phyloP scores from a whole-genome alignment of 106 monocot genomes.

The Allium fistulosum region DNA sequence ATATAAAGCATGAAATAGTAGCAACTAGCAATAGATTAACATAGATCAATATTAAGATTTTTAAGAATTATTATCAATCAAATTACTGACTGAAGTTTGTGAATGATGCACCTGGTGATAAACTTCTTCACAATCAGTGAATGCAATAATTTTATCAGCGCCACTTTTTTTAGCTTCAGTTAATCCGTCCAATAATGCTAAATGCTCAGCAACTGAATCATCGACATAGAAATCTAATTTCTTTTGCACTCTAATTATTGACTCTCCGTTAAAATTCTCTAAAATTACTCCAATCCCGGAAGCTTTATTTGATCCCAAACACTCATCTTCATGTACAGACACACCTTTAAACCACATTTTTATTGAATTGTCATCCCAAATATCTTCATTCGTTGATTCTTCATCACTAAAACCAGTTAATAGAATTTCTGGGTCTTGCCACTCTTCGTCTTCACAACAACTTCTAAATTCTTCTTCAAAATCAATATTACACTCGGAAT shows the following conservation, averaged over 20 bases:
- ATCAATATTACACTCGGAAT: constrained; percentile 16
- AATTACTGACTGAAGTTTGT: too few relatives aligned
- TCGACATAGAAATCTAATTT: constrained; percentile 86
- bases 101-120: constrained; percentile 42
- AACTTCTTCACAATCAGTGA: constrained; percentile 63
- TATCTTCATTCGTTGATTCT: constrained; percentile 15
- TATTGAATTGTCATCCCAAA: constrained; percentile 48
- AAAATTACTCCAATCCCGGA: constrained; percentile 84
- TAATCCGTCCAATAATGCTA: constrained; percentile 87
- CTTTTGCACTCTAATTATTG: constrained; percentile 73
- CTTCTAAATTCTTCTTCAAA: constrained; percentile 74
- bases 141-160: constrained; percentile 44
- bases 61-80: too few relatives aligned
- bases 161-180: constrained; percentile 58
- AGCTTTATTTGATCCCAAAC: constrained; percentile 22
- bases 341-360: constrained; percentile 82
- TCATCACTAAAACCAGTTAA: constrained; percentile 2
- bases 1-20: too few relatives aligned
- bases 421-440: constrained; percentile 61
- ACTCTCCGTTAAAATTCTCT: constrained; percentile 34
- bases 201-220: constrained; percentile 54
- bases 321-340: constrained; percentile 28
- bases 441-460: constrained; percentile 69
- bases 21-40: too few relatives aligned
- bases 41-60: too few relatives aligned